Evolutionary conservation across 2,329 filamentous ascomycete genomes (phyloP), one percentile per base, ranked within the genome.

Genomic region (Fusarium guadeloupense): DNA sequence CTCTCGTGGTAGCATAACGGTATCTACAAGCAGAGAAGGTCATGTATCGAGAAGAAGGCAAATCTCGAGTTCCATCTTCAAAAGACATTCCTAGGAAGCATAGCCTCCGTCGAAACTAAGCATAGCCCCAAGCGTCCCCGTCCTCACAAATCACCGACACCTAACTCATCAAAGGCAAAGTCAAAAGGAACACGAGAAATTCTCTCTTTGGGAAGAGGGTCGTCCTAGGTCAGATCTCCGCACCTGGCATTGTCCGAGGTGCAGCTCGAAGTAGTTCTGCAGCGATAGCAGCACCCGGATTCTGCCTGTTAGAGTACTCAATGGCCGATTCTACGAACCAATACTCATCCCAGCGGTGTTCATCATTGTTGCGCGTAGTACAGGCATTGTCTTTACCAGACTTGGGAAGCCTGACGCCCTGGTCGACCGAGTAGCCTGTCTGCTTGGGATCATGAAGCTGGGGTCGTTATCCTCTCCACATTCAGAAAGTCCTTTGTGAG

Each of bases 291-390:
- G 48, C 43, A 13, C 48, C 48, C 4, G 48, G 48, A 34, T 58
- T 53, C 14, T 53, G 48, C 54, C 54, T 53, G 33, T 39, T 30
- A 7, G 48, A 35, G 31, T 44, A 53, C 30, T 58, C 48, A 9
- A 58, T 21, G 10, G 48, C 54, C 9, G 48, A 53, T 21, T 53
- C 48, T 17, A 53, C 48, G 35, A 58, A 48, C 30, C 21, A 58
- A 28, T 58, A 58, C 28, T 58, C 54, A 9, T 37, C 53, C 54
- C 54, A 58, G 39, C 54, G 53, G 31, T 58, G 54, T 9, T 58
- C 54, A 4, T 3, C 12, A 8, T 40, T n/a, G 16, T 44, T 30
- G 2, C 48, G 48, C 9, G 54, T 58, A 10, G 54, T 58, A 21
- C 54, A 58, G n/a, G 54, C 54, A n/a, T 58, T 48, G 23, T 58